These are phyloP conservation scores for Colletotrichum sp. DNA, from an alignment of 2,329 filamentous ascomycete genomes.

Conservation along the genomic window DNA sequence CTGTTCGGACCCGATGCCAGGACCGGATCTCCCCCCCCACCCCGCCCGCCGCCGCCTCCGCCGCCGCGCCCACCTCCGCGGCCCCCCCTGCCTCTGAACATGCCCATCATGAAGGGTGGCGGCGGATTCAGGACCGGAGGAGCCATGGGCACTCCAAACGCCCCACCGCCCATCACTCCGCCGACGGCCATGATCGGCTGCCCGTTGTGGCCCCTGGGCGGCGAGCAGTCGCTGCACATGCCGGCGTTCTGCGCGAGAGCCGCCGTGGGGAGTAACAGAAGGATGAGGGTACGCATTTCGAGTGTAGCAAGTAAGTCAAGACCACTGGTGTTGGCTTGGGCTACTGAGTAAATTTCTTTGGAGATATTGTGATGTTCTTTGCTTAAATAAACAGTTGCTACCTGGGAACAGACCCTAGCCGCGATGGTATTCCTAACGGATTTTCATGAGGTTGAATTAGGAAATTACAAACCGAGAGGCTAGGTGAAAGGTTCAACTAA, in stretches of 20 bases:
- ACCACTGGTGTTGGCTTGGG: background rate
- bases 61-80: background rate
- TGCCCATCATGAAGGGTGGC: background rate
- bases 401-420: background rate
- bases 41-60: background rate
- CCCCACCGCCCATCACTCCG: background rate
- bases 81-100: background rate
- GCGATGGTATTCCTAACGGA: background rate
- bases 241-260: background rate
- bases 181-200: background rate
- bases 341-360: rapidly evolving
- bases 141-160: background rate
- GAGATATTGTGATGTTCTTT: background rate
- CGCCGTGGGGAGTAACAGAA: background rate
- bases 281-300: background rate
- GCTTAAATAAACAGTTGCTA: background rate
- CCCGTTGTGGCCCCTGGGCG: background rate
- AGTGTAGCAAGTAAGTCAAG: background rate
- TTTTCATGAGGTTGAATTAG: background rate
- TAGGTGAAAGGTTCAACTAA: background rate
- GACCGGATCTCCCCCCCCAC: background rate
- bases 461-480: background rate
- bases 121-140: background rate
- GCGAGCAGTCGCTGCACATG: background rate
- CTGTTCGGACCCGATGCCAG: background rate